Conservation (phyloP, 2,329 filamentous ascomycete species). For the Epichloe aotearoae region DNA sequence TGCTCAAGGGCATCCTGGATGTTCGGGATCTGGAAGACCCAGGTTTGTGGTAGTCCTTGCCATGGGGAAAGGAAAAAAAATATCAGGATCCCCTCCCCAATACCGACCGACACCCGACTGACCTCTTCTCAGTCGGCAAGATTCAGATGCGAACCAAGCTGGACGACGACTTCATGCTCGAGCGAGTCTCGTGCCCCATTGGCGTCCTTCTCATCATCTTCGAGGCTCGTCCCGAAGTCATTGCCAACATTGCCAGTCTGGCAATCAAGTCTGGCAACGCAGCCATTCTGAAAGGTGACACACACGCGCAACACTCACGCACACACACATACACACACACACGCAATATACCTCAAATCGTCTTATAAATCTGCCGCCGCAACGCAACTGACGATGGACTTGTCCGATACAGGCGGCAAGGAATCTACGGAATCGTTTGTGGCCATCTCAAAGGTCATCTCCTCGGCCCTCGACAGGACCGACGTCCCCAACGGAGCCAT, state of each 20-base stretch:
- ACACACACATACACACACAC: no score
- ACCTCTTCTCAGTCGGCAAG: conserved; percentile 52
- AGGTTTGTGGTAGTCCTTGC: conserved; percentile 37
- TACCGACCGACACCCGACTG: no score
- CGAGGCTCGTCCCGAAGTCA: conserved; percentile 92
- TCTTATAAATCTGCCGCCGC: no score
- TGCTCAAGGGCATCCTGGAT: conserved; percentile 89
- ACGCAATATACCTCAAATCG: no score
- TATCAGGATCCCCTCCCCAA: no score
- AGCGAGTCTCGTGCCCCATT: conserved; percentile 86
- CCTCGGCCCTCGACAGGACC: conserved; percentile 57
- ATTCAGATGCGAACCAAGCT: conserved; percentile 72
- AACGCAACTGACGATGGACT: no score
- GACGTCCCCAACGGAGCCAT: conserved; percentile 74
- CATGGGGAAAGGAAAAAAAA: not conserved
- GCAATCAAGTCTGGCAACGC: conserved; percentile 97
- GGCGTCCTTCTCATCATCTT: conserved; percentile 98
- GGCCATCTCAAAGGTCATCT: conserved; percentile 77
- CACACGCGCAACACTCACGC: no score
- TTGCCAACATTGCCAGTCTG: conserved; percentile 91
- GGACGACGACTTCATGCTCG: conserved; percentile 73
- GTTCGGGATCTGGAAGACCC: conserved; percentile 77
- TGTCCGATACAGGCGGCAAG: conserved; percentile 54
- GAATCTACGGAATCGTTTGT: conserved; percentile 93
- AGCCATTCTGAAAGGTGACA: conserved; percentile 75